These are phyloP conservation scores for Peziza echinospora DNA, from an alignment of 495 filamentous ascomycete genomes.

Conservation along the genomic window DNA sequence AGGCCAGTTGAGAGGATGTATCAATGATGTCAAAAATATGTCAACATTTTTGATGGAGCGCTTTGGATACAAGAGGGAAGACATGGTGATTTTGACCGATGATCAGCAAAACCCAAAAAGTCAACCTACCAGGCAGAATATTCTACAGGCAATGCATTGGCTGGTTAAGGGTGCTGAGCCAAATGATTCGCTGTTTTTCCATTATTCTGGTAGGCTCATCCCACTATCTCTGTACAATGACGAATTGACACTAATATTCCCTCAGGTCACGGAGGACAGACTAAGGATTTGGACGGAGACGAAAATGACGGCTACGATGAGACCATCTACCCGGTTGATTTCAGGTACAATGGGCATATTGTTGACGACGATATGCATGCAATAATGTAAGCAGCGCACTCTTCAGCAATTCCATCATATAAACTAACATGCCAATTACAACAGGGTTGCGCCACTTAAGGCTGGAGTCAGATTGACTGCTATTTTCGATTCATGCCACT, in stretches of 20 bases:
- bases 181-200: slow-evolving; percentile 95
- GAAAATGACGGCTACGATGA: slow-evolving; percentile 53
- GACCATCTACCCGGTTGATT: slow-evolving; percentile 95
- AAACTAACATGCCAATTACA: neutral
- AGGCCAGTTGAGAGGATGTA: slow-evolving; percentile 81
- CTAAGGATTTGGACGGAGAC: slow-evolving; percentile 64
- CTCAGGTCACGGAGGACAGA: slow-evolving; percentile 88
- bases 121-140: slow-evolving; percentile 89
- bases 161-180: slow-evolving; percentile 83
- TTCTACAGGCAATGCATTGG: slow-evolving; percentile 96
- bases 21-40: slow-evolving; percentile 98
- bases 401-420: neutral
- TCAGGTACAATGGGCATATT: slow-evolving; percentile 73
- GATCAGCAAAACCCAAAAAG: slow-evolving; percentile 95
- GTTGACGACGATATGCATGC: slow-evolving; percentile 97
- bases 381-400: slow-evolving; percentile 59
- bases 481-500: slow-evolving; percentile 99
- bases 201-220: slow-evolving; percentile 80
- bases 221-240: too few relatives aligned
- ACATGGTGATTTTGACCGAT: slow-evolving; percentile 96
- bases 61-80: slow-evolving; percentile 83
- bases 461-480: slow-evolving; percentile 81
- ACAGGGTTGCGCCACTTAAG: slow-evolving; percentile 44
- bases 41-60: slow-evolving; percentile 72
- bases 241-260: too few relatives aligned